Evolutionary conservation across 441 rosid genomes (phyloP).

Genomic region (Populus hybrid): DNA sequence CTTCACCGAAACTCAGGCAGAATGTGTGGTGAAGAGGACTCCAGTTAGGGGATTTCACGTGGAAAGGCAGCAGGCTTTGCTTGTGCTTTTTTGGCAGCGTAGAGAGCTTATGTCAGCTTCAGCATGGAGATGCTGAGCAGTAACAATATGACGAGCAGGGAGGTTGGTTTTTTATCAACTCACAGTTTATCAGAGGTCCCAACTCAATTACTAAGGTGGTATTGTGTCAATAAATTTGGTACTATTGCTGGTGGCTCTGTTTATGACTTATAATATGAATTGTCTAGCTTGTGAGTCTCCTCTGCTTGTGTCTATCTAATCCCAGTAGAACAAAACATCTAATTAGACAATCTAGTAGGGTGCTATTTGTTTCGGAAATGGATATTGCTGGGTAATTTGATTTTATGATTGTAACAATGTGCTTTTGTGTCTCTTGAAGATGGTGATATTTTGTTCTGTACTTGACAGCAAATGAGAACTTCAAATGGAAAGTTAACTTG

Average conservation of each 20-base stretch:
- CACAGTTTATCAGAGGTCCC: constrained; percentile 26
- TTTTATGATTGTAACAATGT: constrained; percentile 16
- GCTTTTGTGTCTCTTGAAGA: constrained; percentile 16
- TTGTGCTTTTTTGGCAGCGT: constrained; percentile 64
- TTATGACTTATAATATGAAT: constrained; percentile 27
- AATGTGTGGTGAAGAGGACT: constrained; percentile 50
- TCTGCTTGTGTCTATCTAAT: constrained; percentile 27
- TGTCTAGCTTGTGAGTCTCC: constrained; percentile 27
- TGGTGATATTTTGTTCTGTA: constrained; percentile 23
- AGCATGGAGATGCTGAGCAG: constrained; percentile 59
- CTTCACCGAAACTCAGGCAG: constrained; percentile 62
- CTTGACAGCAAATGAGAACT: constrained; percentile 15
- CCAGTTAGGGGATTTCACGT: constrained; percentile 62
- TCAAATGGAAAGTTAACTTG: constrained; percentile 13
- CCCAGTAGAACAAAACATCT: constrained; percentile 24
- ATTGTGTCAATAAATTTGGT: constrained; percentile 29
- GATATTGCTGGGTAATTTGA: constrained; percentile 21
- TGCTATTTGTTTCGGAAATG: constrained; percentile 18
- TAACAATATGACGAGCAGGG: constrained; percentile 21
- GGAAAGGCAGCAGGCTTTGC: constrained; percentile 55
- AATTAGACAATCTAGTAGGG: constrained; percentile 21
- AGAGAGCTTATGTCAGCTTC: constrained; percentile 60
- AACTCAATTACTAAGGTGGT: constrained; percentile 23
- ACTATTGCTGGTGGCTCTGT: constrained; percentile 24
- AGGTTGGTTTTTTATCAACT: constrained; percentile 27